Evolutionary conservation across 75 land plant species (phyloP).

Genomic region (Cupressus sempervirens): DNA sequence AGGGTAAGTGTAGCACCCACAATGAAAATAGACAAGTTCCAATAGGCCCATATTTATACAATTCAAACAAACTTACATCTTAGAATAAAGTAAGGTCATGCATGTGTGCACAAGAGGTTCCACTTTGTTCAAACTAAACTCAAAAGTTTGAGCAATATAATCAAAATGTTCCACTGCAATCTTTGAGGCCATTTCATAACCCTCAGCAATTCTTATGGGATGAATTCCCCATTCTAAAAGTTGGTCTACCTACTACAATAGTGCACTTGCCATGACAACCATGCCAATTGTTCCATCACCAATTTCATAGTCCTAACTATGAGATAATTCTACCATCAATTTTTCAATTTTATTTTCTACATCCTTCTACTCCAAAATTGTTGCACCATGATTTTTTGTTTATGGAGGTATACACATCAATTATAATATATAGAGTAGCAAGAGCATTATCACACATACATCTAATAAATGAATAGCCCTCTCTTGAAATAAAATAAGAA

Average conservation of each 20-base stretch:
- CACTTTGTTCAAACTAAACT: too few species aligned
- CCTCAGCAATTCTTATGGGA: too few species aligned
- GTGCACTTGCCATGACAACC: too few species aligned
- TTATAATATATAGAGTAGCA: neutral
- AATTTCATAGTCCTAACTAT: too few species aligned
- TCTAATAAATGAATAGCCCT: neutral
- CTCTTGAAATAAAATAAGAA: neutral
- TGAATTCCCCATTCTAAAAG: too few species aligned
- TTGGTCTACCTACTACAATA: too few species aligned
- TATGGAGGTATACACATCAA: neutral
- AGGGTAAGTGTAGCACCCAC: neutral
- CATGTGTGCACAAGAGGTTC: constrained; percentile 95
- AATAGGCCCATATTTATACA: neutral
- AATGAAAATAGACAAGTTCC: neutral
- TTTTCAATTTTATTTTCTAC: constrained; percentile 97
- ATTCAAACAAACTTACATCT: constrained; percentile 58
- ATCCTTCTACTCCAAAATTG: constrained; percentile 98
- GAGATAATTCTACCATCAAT: too few species aligned
- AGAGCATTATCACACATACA: neutral
- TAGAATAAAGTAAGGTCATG: constrained; percentile 96
- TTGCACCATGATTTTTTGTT: constrained; percentile 99
- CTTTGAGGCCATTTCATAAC: too few species aligned
- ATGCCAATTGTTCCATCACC: too few species aligned
- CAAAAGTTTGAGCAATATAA: too few species aligned
- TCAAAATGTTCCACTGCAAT: too few species aligned